phyloP scores from a whole-genome alignment of 2,329 filamentous ascomycete genomes.

The Teratosphaeria destructans region DNA sequence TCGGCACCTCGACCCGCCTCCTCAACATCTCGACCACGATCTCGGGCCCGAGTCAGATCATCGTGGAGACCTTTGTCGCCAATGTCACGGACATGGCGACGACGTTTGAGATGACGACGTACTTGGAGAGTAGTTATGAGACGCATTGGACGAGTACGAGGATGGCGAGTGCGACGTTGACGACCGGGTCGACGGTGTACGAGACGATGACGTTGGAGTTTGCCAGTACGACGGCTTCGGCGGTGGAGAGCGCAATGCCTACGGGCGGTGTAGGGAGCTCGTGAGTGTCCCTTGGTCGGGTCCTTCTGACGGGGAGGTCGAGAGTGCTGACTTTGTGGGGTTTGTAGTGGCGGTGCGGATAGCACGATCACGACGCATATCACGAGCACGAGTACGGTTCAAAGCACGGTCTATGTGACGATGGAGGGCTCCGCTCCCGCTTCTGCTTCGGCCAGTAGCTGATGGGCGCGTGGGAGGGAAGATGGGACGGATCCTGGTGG shows the following conservation, averaged over 20 bases:
- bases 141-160: conserved; percentile 25
- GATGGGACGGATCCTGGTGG: too few relatives aligned
- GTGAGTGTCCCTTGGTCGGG: too few relatives aligned
- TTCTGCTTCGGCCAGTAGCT: too few relatives aligned
- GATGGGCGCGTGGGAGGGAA: too few relatives aligned
- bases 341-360: background rate
- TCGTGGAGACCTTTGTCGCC: conserved; percentile 31
- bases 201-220: conserved; percentile 20
- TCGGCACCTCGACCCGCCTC: conserved; percentile 24
- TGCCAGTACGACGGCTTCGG: background rate
- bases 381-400: background rate
- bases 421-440: background rate
- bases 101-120: conserved; percentile 30
- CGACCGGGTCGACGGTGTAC: conserved; percentile 19
- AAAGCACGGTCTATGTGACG: background rate
- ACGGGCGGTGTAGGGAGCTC: too few relatives aligned
- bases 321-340: background rate
- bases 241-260: background rate
- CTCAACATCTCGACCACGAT: conserved; percentile 33
- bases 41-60: conserved; percentile 22
- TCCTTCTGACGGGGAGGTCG: background rate
- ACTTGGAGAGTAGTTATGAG: conserved; percentile 28
- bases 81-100: conserved; percentile 30
- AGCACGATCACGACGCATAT: background rate
- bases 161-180: conserved; percentile 6